Percentiles rank a stretch among this genome's conserved stretches.
phyloP scores from a whole-genome alignment of 495 filamentous ascomycete species.

The Penicillium diatomitis region DNA sequence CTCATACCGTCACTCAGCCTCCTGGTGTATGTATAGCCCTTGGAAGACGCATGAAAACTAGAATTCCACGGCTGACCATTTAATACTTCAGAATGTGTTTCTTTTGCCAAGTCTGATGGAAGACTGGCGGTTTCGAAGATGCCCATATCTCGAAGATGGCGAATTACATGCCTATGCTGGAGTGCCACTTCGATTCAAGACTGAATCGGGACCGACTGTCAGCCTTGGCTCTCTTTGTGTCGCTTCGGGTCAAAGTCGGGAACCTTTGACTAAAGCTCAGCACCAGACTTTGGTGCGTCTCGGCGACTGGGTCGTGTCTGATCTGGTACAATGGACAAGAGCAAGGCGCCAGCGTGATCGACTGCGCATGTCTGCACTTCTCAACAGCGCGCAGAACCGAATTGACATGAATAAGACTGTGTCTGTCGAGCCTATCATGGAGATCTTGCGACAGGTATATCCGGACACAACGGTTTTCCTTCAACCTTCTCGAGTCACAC shows the following conservation, averaged over 20 bases:
- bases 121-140: constrained; percentile 11
- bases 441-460: not conserved
- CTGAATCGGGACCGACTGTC: constrained; percentile 6
- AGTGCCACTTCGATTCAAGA: constrained; percentile 9
- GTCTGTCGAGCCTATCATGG: not conserved
- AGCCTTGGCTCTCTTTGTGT: constrained; percentile 12
- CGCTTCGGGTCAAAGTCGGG: constrained; percentile 3
- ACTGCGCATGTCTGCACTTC: constrained; percentile 6
- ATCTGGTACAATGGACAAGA: constrained; percentile 7
- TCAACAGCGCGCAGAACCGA: not conserved
- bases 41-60: too few species aligned
- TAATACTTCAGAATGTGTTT: constrained; percentile 4
- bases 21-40: constrained; percentile 5
- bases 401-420: not conserved
- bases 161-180: constrained; percentile 9
- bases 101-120: constrained; percentile 8
- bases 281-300: constrained; percentile 10
- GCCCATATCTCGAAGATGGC: constrained; percentile 6
- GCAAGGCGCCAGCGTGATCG: constrained; percentile 8
- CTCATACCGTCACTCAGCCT: constrained; percentile 11
- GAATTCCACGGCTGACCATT: not conserved
- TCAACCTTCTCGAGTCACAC: not conserved
- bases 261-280: constrained; percentile 7
- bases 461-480: constrained; percentile 4
- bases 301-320: constrained; percentile 12